These are phyloP conservation scores for Chalaropsis thielavioides DNA, from an alignment of 2,329 filamentous ascomycete genomes.

Conservation along the genomic window DNA sequence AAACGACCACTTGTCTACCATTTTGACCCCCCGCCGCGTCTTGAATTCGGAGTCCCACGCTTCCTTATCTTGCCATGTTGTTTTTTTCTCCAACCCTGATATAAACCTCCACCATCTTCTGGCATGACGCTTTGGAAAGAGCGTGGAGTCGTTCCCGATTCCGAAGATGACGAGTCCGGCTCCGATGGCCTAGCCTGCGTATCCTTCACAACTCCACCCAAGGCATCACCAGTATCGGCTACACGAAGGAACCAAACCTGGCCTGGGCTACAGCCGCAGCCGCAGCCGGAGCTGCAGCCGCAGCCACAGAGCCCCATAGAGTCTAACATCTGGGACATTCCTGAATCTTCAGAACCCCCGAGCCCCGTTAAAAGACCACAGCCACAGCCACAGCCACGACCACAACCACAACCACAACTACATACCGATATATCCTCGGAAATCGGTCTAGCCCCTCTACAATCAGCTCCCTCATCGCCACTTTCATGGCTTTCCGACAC, in stretches of 20 bases:
- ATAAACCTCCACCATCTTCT: not conserved
- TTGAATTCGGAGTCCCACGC: not conserved
- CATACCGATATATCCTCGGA: not conserved
- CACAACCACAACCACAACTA: not conserved
- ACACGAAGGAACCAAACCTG: not conserved
- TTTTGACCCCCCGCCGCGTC: not conserved
- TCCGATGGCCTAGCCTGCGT: constrained; percentile 27
- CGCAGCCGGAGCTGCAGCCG: not conserved
- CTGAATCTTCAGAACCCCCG: constrained; percentile 3
- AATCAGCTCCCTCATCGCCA: constrained; percentile 4
- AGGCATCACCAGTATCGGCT: not conserved
- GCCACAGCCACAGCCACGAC: not conserved
- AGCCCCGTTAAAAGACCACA: not conserved
- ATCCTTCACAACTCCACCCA: not conserved
- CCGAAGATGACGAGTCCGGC: constrained; percentile 35
- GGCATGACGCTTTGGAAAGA: constrained; percentile 36
- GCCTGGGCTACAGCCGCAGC: not conserved
- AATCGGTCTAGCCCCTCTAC: not conserved
- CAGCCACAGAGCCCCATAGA: not conserved
- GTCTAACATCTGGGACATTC: constrained; percentile 15
- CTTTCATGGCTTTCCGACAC: constrained; percentile 11
- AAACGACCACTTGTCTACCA: not conserved
- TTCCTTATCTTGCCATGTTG: not conserved
- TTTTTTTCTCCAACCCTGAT: not conserved
- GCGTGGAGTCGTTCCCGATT: constrained; percentile 37